Evolutionary conservation across 257 asterid genomes (phyloP), one percentile per base, ranked within the genome.

Genomic region (Nyctanthes arbortristis): DNA sequence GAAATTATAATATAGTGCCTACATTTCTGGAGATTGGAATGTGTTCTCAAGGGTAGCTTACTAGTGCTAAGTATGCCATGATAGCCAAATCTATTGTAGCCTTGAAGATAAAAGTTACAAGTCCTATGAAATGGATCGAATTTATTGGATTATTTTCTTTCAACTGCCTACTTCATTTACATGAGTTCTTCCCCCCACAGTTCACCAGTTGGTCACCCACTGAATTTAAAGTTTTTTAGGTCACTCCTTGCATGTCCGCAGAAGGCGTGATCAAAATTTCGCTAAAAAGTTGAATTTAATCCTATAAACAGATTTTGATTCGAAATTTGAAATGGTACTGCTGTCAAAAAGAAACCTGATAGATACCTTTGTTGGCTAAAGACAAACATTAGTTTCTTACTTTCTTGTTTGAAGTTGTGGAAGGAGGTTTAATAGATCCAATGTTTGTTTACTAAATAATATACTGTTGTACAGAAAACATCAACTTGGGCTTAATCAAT

Each of bases 1-100:
- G 52, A 72, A 43, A 45, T 68, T 47, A 79, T 70, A 76, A 74
- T 69, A 2, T 22, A 18, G 28, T 39, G 13, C 4, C 71, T 78
- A 40, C 65, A 59, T 75, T 52, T 77, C 66, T 70, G 80, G 80
- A 67, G 77, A 75, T 43, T 78, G 67, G 31, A 63, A 37, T 69
- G 66, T 70, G 55, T 80, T 70, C 62, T 67, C 25, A 43, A 31
- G 47, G 67, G 78, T 56, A 70, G 78, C 52, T 11, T 30, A n/a
- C 47, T 29, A 65, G 82, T 73, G 72, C 57, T 27, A 57, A 52
- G 72, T 73, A 75, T 55, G 33, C 54, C 59, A 2, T 67, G 22
- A 49, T 73, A 9, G 67, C 65, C 32, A 20, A 66, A 58, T 71
- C 27, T 63, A 28, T 63, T 67, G 73, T 56, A 47, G 49, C 37